Evolutionary conservation across 2,329 filamentous ascomycete genomes (phyloP).

Genomic region (Xylariaceae sp.): DNA sequence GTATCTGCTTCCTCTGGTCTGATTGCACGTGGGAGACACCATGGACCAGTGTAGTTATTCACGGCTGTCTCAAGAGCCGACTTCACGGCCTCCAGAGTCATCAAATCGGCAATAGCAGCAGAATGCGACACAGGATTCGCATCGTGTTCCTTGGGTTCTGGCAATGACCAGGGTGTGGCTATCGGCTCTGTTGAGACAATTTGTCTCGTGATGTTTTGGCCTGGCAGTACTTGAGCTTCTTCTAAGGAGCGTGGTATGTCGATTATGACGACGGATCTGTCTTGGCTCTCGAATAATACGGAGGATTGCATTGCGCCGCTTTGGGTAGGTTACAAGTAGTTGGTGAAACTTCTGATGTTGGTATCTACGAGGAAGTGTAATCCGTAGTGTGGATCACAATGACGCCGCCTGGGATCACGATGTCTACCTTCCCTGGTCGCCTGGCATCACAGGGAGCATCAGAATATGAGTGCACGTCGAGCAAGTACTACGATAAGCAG

Average conservation of each 20-base stretch:
- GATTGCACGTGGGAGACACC: conserved; percentile 40
- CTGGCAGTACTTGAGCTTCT: conserved; percentile 53
- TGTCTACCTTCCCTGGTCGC: too few species aligned
- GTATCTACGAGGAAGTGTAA: too few species aligned
- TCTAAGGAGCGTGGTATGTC: conserved; percentile 70
- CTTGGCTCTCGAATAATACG: conserved; percentile 52
- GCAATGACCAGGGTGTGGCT: conserved; percentile 45
- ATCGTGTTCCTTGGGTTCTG: conserved; percentile 49
- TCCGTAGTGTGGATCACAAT: neutral
- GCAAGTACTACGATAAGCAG: too few species aligned
- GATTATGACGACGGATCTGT: conserved; percentile 52
- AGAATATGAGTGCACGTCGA: too few species aligned
- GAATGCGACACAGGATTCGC: conserved; percentile 33
- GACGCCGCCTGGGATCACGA: neutral
- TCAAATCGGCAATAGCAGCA: conserved; percentile 51
- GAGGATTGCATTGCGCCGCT: conserved; percentile 23
- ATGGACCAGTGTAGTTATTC: conserved; percentile 37
- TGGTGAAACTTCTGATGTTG: neutral
- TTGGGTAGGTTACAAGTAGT: neutral
- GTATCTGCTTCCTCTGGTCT: conserved; percentile 6
- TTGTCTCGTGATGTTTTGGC: conserved; percentile 34
- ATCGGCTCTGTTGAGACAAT: conserved; percentile 44
- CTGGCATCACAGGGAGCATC: too few species aligned
- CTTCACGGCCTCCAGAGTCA: conserved; percentile 45
- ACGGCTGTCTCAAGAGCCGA: conserved; percentile 39